A percentile compares a stretch with the other conserved stretches of the same genome.
phyloP scores from a whole-genome alignment of 176 grass and related monocot genomes.

The Rhynchospora breviuscula region DNA sequence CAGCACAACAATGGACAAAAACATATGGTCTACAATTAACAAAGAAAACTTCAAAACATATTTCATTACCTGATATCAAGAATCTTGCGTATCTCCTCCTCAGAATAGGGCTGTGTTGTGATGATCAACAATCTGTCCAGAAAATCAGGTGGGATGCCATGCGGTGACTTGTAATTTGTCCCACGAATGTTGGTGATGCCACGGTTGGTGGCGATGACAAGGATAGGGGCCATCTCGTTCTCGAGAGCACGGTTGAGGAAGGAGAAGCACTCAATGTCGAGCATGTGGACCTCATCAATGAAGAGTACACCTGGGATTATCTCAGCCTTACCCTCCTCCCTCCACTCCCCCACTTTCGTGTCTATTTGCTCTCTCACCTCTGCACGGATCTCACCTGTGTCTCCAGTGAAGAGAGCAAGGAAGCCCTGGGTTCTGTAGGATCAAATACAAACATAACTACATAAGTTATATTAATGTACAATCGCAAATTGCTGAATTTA shows the following conservation, averaged over 20 bases:
- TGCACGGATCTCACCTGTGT: conserved; percentile 91
- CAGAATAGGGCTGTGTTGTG: conserved; percentile 55
- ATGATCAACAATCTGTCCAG: conserved; percentile 72
- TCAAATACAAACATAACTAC: conserved; percentile 9
- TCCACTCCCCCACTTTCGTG: conserved; percentile 91
- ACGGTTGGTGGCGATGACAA: conserved; percentile 78
- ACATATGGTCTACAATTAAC: background rate
- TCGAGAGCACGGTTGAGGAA: conserved; percentile 84
- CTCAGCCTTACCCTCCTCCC: conserved; percentile 93
- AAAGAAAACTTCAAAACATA: background rate
- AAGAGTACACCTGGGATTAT: conserved; percentile 91
- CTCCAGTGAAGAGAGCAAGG: conserved; percentile 91
- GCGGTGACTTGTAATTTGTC: conserved; percentile 72
- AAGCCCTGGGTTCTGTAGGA: conserved; percentile 80
- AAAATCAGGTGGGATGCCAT: conserved; percentile 88
- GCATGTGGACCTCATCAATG: conserved; percentile 96
- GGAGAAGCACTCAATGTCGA: conserved; percentile 92
- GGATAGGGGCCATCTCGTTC: conserved; percentile 92
- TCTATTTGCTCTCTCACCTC: conserved; percentile 90
- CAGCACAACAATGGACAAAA: background rate
- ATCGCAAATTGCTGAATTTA: background rate
- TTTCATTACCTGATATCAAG: conserved; percentile 49
- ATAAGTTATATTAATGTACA: conserved; percentile 6
- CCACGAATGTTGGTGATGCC: conserved; percentile 85
- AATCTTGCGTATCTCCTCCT: conserved; percentile 69